These are phyloP conservation scores for Smittium mucronatum DNA, from an alignment of 371 early-diverging fungal species.

Conservation along the genomic window DNA sequence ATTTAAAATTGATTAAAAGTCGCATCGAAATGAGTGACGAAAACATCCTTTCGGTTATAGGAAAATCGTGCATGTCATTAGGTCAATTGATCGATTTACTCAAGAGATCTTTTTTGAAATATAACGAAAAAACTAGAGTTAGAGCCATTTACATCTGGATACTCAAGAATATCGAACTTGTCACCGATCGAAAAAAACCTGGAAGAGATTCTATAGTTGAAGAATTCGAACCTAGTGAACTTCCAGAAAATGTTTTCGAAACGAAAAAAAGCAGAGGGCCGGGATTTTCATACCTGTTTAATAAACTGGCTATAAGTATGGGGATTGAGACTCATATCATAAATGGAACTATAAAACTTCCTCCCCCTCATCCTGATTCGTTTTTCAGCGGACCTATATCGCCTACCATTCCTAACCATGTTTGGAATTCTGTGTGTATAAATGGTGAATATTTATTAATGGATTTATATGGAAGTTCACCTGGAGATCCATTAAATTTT, in stretches of 20 bases:
- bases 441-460: slow-evolving; percentile 32
- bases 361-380: slow-evolving; percentile 19
- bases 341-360: slow-evolving; percentile 31
- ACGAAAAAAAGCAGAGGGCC: slow-evolving; percentile 18
- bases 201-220: too few species aligned
- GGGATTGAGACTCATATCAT: slow-evolving; percentile 29
- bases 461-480: slow-evolving; percentile 29
- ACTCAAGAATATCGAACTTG: background rate
- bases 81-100: background rate
- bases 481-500: slow-evolving; percentile 25
- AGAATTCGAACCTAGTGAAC: background rate
- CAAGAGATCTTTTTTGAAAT: background rate
- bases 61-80: background rate
- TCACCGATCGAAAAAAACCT: too few species aligned
- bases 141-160: background rate
- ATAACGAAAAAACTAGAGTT: background rate
- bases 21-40: background rate
- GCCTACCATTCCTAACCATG: slow-evolving; percentile 21
- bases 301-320: slow-evolving; percentile 25
- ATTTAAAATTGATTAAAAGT: background rate
- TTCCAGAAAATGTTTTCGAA: slow-evolving; percentile 1
- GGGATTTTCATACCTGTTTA: slow-evolving; percentile 34
- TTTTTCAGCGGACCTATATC: slow-evolving; percentile 2
- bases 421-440: slow-evolving; percentile 31
- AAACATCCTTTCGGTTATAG: background rate